Evolutionary conservation across 805 yeast species (phyloP).

Genomic region (Ogataea glucozyma): DNA sequence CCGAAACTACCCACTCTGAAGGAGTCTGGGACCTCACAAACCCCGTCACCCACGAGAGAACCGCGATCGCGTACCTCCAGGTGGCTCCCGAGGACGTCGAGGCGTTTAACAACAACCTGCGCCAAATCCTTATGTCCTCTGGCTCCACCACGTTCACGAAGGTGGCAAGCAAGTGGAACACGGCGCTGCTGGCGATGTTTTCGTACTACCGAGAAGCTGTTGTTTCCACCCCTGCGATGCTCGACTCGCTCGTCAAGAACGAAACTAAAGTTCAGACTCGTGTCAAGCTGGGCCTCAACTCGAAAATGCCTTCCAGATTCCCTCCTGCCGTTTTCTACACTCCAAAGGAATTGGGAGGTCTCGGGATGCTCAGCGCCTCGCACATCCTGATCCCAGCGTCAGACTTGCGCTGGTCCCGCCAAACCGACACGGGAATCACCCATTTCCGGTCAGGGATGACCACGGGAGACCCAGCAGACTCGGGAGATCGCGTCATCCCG

Average conservation of each 20-base stretch:
- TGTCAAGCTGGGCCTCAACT: slow-evolving; percentile 91
- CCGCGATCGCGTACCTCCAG: slow-evolving; percentile 83
- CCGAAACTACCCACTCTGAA: slow-evolving; percentile 43
- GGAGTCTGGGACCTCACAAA: slow-evolving; percentile 90
- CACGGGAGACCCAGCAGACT: slow-evolving; percentile 72
- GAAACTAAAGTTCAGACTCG: slow-evolving; percentile 93
- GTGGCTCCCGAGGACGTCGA: slow-evolving; percentile 82
- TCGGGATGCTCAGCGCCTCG: slow-evolving; percentile 97
- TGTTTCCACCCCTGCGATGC: slow-evolving; percentile 71
- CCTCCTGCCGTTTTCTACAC: slow-evolving; percentile 99
- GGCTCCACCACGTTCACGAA: slow-evolving; percentile 95
- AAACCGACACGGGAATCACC: slow-evolving; percentile 91
- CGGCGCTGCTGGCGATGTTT: slow-evolving; percentile 81
- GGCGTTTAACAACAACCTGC: slow-evolving; percentile 75
- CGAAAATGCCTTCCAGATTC: slow-evolving; percentile 97
- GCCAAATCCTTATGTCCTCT: slow-evolving; percentile 91
- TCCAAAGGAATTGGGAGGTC: slow-evolving; percentile 95
- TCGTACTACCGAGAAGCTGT: slow-evolving; percentile 94
- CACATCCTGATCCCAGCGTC: slow-evolving; percentile 94
- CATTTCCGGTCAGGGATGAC: slow-evolving; percentile 95
- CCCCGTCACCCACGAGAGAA: slow-evolving; percentile 72
- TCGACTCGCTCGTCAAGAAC: slow-evolving; percentile 82
- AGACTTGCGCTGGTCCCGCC: slow-evolving; percentile 87
- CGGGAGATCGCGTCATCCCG: slow-evolving; percentile 83
- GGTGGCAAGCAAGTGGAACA: slow-evolving; percentile 94